Base-by-base conservation (phyloP, 2,329 filamentous ascomycete genomes). In the Aspergillus sp. region DNA sequence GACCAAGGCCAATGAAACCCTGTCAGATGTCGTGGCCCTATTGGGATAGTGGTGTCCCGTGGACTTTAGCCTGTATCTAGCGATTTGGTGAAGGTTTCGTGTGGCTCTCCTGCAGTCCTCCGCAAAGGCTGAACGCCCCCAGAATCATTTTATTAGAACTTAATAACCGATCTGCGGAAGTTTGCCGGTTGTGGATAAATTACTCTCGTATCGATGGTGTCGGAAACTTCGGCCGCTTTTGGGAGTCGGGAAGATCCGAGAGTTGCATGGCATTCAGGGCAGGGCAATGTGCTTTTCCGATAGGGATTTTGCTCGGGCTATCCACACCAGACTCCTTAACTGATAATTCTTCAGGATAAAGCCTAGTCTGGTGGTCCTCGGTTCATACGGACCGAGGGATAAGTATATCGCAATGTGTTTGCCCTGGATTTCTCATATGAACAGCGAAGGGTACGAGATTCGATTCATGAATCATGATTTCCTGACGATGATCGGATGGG, bases 181-280 rank as follows among this genome's bases (percentile, higher is more conserved):
- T 37, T 46, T 37, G 44, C 43, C 33, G 31, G 31, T 19, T 48
- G 19, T 25, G 52, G 33, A 48, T 47, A 21, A 31, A 54, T 31
- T 43, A 40, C 33, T 15, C 52, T 43, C 40, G 14, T 12, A 5
- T 47, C 52, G 52, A 44, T 43, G 31, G 15, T 6, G 35, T 40
- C 52, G 52, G 52, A 47, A 48, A 23, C 33, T 27, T 40, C 43
- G 21, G 52, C 21, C 19, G 21, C 25, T 9, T 21, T 33, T 45
- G 31, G 35, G 25, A 57, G 47, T 60, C 60, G 57, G 60, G 52
- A 60, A 40, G 50, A 56, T 53, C 60, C 57, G 60, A 62, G 48
- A 21, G 19, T 17, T 41, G n/a, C 35, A 21, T 27, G 17, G 15
- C 15, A 25, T n/a, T 37, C 27, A 48, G 21, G 41, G 17, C 35